Percentiles rank a stretch among this genome's conserved stretches.
These are phyloP conservation scores for Aspergillus pseudoglaucus DNA, from an alignment of 2,329 filamentous ascomycete species.

Conservation along the genomic window DNA sequence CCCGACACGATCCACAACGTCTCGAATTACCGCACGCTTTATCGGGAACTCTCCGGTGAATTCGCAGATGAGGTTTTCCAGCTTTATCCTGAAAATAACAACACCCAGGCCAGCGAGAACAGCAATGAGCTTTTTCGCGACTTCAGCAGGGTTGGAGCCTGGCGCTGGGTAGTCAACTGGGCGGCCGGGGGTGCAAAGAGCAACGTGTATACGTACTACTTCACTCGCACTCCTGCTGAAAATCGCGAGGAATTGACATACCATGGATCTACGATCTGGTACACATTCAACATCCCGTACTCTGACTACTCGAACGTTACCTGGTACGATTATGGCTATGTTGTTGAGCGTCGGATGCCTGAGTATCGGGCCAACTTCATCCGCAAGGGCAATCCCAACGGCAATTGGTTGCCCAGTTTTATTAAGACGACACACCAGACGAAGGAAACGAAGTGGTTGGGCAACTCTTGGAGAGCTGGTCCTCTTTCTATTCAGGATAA, in stretches of 20 bases:
- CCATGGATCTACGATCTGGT: slow-evolving; percentile 26
- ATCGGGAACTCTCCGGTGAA: slow-evolving; percentile 14
- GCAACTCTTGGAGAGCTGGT: background rate
- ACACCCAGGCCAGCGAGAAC: slow-evolving; percentile 12
- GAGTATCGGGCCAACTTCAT: slow-evolving; percentile 30
- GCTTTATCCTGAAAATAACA: slow-evolving; percentile 19
- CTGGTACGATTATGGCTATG: slow-evolving; percentile 22
- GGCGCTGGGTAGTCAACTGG: slow-evolving; percentile 21
- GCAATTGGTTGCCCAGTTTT: slow-evolving; percentile 16
- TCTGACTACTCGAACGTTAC: slow-evolving; percentile 16
- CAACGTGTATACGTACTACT: slow-evolving; percentile 26
- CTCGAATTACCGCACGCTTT: slow-evolving; percentile 10
- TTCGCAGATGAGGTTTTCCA: slow-evolving; percentile 12
- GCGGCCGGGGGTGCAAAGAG: slow-evolving; percentile 14
- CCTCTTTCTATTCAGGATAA: background rate
- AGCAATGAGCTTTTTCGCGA: slow-evolving; percentile 21
- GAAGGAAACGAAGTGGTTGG: background rate
- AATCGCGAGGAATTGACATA: slow-evolving; percentile 18
- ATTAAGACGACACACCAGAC: background rate
- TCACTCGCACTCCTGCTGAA: slow-evolving; percentile 21
- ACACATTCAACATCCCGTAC: slow-evolving; percentile 26
- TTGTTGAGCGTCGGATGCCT: slow-evolving; percentile 17
- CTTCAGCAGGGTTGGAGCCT: slow-evolving; percentile 17
- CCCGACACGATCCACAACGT: slow-evolving; percentile 6
- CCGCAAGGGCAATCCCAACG: slow-evolving; percentile 26